Conservation (phyloP, 805 yeast genomes). For the Clavispora asparagi region DNA sequence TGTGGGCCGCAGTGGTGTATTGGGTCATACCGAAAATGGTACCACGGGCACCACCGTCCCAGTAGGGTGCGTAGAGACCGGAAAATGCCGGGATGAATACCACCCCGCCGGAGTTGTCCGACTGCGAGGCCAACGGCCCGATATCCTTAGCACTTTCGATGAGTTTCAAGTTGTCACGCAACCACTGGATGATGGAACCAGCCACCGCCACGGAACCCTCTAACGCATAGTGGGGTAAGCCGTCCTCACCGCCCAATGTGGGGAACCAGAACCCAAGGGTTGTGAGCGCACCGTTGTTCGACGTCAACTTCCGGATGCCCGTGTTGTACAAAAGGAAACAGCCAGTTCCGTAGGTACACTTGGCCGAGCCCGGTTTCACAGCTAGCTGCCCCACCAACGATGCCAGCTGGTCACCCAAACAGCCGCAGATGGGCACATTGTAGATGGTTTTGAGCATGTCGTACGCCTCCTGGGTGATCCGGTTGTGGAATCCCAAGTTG, state of each 20-base stretch:
- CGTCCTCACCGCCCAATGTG: constrained; percentile 40
- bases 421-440: constrained; percentile 77
- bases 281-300: constrained; percentile 79
- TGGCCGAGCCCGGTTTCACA: constrained; percentile 76
- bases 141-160: constrained; percentile 80
- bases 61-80: constrained; percentile 92
- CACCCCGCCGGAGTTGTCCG: constrained; percentile 80
- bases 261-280: constrained; percentile 92
- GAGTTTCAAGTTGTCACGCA: constrained; percentile 81
- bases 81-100: constrained; percentile 93
- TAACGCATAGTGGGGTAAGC: constrained; percentile 75
- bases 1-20: constrained; percentile 85
- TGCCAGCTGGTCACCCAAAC: constrained; percentile 92
- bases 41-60: constrained; percentile 92
- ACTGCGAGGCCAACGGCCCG: constrained; percentile 84
- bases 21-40: constrained; percentile 91
- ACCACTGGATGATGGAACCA: constrained; percentile 91
- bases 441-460: constrained; percentile 45
- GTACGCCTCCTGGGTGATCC: constrained; percentile 47
- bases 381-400: constrained; percentile 93
- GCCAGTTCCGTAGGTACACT: constrained; percentile 96
- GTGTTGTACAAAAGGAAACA: constrained; percentile 87
- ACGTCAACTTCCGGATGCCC: constrained; percentile 64
- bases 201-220: constrained; percentile 98
- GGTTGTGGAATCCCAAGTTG: constrained; percentile 46